Base-by-base conservation (phyloP, 345 rosid genomes). In the Psidium guajava region DNA sequence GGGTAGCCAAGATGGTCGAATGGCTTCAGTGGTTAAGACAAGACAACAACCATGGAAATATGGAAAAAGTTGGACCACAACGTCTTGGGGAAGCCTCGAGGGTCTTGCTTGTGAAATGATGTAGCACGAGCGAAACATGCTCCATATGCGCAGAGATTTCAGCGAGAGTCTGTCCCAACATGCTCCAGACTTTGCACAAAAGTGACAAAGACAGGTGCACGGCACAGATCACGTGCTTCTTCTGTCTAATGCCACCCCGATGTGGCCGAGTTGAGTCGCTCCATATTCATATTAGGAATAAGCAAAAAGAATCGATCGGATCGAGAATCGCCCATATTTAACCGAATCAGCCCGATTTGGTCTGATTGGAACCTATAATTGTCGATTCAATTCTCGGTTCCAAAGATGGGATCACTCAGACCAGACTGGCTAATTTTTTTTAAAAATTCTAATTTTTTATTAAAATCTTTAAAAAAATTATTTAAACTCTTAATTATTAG, bases 221-320 rank as follows among this genome's bases (percentile, higher is more conserved):
- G 2, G 80, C 80, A 20, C 14, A 3, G 80, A 69, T 18, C 47
- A 10, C 80, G 11, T 22, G 0, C 80, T 20, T 36, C 47, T 36
- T 36, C 47, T 36, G 80, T 18, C 47, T 6, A 3, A 69, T 36
- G 47, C 75, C 7, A 2, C 47, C 77, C 32, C 20, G 77, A 69
- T 18, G 77, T 11, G 14, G 80, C 47, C 47, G 3, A 8, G 7
- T 69, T 3, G 42, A 36, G 47, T 1, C 7, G 11, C 47, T 36
- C 7, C 25, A 21, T 25, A 50, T 50, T 2, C 3, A 49, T 0
- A 6, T 12, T 49, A 3, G 13, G 51, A 11, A 0, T 0, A 13
- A 3, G 10, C 13, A 6, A 13, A 49, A 2, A 3, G 13, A 3
- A 49, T 0, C 12, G 3, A 3, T 2, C 11, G n/a, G n/a, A n/a